Percentiles rank a stretch among this genome's conserved stretches.
phyloP scores from a whole-genome alignment of 1,139 yeast genomes.

The Geotrichum candidum region DNA sequence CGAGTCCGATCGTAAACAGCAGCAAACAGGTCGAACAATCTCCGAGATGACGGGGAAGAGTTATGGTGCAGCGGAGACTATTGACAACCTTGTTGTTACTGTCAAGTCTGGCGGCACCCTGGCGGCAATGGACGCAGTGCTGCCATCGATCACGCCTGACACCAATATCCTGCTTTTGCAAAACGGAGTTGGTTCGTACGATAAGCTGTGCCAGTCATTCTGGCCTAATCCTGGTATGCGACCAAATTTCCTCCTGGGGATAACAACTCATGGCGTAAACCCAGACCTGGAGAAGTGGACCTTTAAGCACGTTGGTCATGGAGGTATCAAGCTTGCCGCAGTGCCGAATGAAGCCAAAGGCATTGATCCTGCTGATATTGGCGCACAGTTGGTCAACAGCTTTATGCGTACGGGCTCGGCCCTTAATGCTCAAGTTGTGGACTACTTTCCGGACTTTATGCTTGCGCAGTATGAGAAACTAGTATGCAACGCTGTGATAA shows the following conservation, averaged over 20 bases:
- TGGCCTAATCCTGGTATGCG: slow-evolving; percentile 46
- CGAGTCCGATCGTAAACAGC: neutral
- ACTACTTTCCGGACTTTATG: slow-evolving; percentile 48
- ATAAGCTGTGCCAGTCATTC: slow-evolving; percentile 45
- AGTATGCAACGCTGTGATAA: slow-evolving; percentile 66
- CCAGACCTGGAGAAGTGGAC: slow-evolving; percentile 31
- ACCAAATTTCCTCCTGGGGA: slow-evolving; percentile 66
- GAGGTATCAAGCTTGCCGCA: slow-evolving; percentile 45
- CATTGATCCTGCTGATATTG: neutral
- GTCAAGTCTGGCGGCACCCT: slow-evolving; percentile 59
- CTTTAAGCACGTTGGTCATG: slow-evolving; percentile 63
- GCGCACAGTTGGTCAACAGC: slow-evolving; percentile 7
- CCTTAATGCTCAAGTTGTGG: slow-evolving; percentile 43
- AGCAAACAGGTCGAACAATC: neutral
- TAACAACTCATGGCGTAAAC: slow-evolving; percentile 76
- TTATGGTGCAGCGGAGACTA: slow-evolving; percentile 23
- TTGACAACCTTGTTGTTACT: slow-evolving; percentile 52
- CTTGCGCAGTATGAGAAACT: slow-evolving; percentile 70
- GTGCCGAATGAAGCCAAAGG: neutral
- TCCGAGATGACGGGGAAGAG: neutral
- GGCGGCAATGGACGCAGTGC: slow-evolving; percentile 44
- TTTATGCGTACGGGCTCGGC: slow-evolving; percentile 11
- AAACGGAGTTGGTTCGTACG: slow-evolving; percentile 68
- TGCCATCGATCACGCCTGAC: slow-evolving; percentile 37
- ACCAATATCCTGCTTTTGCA: slow-evolving; percentile 66